A percentile compares a stretch with the other conserved stretches of the same genome.
phyloP scores from a whole-genome alignment of 805 yeast genomes.

The Nakazawaea ishiwadae region DNA sequence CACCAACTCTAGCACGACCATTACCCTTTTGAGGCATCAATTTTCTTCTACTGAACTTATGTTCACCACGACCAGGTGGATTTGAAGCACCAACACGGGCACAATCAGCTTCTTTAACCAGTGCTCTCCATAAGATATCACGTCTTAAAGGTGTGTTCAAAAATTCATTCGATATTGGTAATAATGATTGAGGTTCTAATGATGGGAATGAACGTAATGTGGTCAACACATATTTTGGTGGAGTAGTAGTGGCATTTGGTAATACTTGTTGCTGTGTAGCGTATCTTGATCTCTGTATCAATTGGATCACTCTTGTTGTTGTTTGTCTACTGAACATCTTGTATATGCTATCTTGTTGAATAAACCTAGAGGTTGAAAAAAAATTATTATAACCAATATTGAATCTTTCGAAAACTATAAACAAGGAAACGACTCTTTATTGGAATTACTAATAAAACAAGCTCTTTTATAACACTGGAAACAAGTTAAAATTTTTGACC shows the following conservation, averaged over 20 bases:
- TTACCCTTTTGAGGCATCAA: slow-evolving; percentile 87
- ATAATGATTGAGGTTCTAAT: slow-evolving; percentile 73
- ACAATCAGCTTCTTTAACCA: slow-evolving; percentile 84
- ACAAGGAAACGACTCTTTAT: too few species aligned
- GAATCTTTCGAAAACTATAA: too few species aligned
- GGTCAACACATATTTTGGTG: slow-evolving; percentile 72
- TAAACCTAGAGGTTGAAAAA: too few species aligned
- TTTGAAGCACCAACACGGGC: slow-evolving; percentile 85
- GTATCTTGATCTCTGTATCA: too few species aligned
- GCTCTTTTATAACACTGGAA: too few species aligned
- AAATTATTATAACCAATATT: too few species aligned
- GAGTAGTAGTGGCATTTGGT: slow-evolving; percentile 29
- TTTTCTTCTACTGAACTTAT: slow-evolving; percentile 80
- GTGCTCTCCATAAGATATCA: slow-evolving; percentile 93
- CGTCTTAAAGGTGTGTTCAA: slow-evolving; percentile 77
- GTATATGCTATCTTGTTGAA: too few species aligned
- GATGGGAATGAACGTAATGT: slow-evolving; percentile 85
- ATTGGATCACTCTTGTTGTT: too few species aligned
- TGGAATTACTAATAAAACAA: too few species aligned
- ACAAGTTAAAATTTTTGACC: too few species aligned
- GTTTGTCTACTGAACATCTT: too few species aligned
- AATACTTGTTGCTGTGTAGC: slow-evolving; percentile 12
- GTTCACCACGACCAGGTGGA: slow-evolving; percentile 82
- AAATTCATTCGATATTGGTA: slow-evolving; percentile 71
- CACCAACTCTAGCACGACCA: slow-evolving; percentile 96